Evolutionary conservation across 768 basidiomycete species (phyloP).

Genomic region (Macrolepiota dolichaula): DNA sequence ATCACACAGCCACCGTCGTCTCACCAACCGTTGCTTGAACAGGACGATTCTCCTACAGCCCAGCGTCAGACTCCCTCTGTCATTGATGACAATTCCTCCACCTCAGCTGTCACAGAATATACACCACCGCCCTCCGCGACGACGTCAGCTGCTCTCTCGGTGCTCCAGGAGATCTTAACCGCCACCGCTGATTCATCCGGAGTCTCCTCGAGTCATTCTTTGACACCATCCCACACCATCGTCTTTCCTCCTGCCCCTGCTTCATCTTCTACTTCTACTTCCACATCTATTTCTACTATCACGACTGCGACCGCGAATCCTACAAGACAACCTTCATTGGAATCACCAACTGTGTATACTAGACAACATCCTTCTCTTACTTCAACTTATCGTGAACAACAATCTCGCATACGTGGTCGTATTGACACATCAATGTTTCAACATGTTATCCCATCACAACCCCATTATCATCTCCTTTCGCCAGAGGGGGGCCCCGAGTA

Average conservation of each 20-base stretch:
- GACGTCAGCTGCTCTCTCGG: background rate
- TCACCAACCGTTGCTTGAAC: background rate
- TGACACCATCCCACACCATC: conserved; percentile 6
- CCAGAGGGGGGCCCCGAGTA: conserved; percentile 14
- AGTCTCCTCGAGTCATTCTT: conserved; percentile 2
- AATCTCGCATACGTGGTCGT: background rate
- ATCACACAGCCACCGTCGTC: background rate
- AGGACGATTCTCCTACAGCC: background rate
- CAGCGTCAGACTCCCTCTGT: background rate
- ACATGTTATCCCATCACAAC: background rate
- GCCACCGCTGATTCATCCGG: conserved; percentile 2
- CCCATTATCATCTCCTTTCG: background rate
- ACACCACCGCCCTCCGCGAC: conserved; percentile 2
- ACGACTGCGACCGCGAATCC: background rate
- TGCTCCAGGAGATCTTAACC: background rate
- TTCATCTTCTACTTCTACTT: background rate
- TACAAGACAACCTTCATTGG: conserved; percentile 3
- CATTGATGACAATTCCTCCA: conserved; percentile 8
- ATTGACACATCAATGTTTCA: background rate
- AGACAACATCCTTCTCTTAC: conserved; percentile 1
- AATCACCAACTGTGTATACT: background rate
- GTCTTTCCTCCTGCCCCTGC: background rate
- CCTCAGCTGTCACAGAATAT: conserved; percentile 3
- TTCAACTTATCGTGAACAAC: conserved; percentile 2
- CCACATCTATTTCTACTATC: background rate